Evolutionary conservation across 306 rosid species (phyloP), one percentile per base, ranked within the genome.

Genomic region (Quercus bicolor): DNA sequence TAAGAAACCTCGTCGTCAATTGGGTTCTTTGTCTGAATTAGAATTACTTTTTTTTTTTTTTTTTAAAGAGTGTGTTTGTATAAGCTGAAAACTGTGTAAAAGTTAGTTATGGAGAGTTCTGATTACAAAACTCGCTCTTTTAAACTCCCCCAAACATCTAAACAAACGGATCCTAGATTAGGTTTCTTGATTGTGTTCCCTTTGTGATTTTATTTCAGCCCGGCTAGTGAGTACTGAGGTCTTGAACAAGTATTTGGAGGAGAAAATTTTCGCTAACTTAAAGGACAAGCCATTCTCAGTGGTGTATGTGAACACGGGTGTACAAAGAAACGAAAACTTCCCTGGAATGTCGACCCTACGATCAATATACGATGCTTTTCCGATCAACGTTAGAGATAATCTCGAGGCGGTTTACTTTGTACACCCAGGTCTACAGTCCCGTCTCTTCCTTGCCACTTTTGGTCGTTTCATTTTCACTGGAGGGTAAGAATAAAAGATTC

Each of bases 391-490:
- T 56, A 82, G 70, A 31, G 77, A 76, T 16, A 34, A 68, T 16
- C 77, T 85, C 0, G 79, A 79, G 77, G 65, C 86, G 0, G 76
- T 85, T 48, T 75, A 82, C 75, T 85, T 85, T 37, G 79, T 82
- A 45, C 88, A 85, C 57, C 82, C 88, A 0, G 84, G 75, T 1
- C 34, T 85, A 24, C 83, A 72, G 78, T 26, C 88, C 75, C 73
- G 81, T 6, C 72, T 85, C 71, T 78, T 85, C 79, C 77, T 85
- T 5, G 81, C 86, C 86, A 79, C 88, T 66, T 72, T 79, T 29
- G 88, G 88, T 14, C 84, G 84, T 53, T 31, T 85, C 20, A 43
- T 77, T 15, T 82, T 78, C 79, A 75, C 45, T 40, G 81, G 81
- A 56, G 79, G 82, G 88, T 85, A 79, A 75, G 53, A 48, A 48